phyloP scores from a whole-genome alignment of 257 asterid genomes.

The Penstemon barbatus region DNA sequence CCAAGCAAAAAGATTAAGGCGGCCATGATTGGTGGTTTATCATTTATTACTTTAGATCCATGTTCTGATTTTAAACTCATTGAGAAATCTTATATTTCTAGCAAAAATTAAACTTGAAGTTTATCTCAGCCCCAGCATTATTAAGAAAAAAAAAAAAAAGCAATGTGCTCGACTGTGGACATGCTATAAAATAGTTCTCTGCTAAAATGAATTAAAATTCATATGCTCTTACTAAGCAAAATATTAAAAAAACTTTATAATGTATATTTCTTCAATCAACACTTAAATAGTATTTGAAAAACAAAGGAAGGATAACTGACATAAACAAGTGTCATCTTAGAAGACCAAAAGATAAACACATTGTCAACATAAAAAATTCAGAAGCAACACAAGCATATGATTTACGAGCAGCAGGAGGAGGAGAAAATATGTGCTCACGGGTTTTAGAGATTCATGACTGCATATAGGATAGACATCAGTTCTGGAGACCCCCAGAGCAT shows the following conservation, averaged over 20 bases:
- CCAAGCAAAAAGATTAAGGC: no score
- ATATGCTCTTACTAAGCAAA: neutral
- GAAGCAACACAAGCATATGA: neutral
- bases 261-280: neutral
- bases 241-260: neutral
- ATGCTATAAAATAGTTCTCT: neutral
- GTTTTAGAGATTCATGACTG: slow-evolving; percentile 67
- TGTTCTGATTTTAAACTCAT: no score
- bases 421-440: slow-evolving; percentile 48
- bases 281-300: neutral
- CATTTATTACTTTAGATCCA: no score
- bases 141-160: no score
- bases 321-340: neutral
- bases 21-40: no score
- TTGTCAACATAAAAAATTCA: slow-evolving; percentile 11
- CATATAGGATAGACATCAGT: slow-evolving; percentile 58
- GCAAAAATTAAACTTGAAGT: no score
- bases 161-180: neutral
- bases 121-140: no score
- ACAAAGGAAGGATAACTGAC: slow-evolving; percentile 2
- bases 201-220: neutral
- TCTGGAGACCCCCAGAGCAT: slow-evolving; percentile 55
- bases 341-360: neutral
- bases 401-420: neutral
- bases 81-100: no score